Evolutionary conservation across 805 yeast genomes (phyloP).

Genomic region (Metschnikowia noctiluminum): DNA sequence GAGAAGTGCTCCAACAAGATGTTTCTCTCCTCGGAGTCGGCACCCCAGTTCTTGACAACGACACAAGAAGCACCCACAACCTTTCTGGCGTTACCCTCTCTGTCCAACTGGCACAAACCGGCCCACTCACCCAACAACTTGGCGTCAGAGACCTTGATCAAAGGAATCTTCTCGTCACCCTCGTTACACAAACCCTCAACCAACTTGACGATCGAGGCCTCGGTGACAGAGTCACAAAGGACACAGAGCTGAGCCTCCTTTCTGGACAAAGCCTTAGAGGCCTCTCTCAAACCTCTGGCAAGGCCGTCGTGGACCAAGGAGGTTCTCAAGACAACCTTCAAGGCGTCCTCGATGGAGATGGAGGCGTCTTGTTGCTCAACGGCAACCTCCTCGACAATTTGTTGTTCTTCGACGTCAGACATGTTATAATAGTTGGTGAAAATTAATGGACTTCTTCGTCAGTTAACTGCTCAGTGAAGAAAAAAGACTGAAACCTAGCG

Average conservation of each 20-base stretch:
- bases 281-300: slow-evolving; percentile 99
- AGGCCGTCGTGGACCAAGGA: slow-evolving; percentile 98
- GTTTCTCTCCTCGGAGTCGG: slow-evolving; percentile 95
- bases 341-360: slow-evolving; percentile 96
- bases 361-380: slow-evolving; percentile 84
- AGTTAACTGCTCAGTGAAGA: slow-evolving; percentile 37
- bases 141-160: slow-evolving; percentile 99
- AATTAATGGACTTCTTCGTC: slow-evolving; percentile 66
- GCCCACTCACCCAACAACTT: slow-evolving; percentile 99
- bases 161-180: slow-evolving; percentile 93
- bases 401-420: slow-evolving; percentile 95
- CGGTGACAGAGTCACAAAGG: slow-evolving; percentile 97
- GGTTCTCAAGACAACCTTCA: slow-evolving; percentile 96
- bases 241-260: slow-evolving; percentile 98
- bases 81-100: slow-evolving; percentile 99
- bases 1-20: slow-evolving; percentile 94
- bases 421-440: slow-evolving; percentile 33
- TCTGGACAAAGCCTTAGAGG: slow-evolving; percentile 96
- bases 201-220: slow-evolving; percentile 92
- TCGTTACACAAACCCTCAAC: slow-evolving; percentile 99
- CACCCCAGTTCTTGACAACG: slow-evolving; percentile 99
- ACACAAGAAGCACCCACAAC: slow-evolving; percentile 99
- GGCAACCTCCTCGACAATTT: slow-evolving; percentile 76
- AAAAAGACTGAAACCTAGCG: slow-evolving; percentile 3
- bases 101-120: slow-evolving; percentile 98